A percentile compares a stretch with the other conserved stretches of the same genome.
phyloP scores from a whole-genome alignment of 2,329 filamentous ascomycete species.

The Bipolaris victoriae region DNA sequence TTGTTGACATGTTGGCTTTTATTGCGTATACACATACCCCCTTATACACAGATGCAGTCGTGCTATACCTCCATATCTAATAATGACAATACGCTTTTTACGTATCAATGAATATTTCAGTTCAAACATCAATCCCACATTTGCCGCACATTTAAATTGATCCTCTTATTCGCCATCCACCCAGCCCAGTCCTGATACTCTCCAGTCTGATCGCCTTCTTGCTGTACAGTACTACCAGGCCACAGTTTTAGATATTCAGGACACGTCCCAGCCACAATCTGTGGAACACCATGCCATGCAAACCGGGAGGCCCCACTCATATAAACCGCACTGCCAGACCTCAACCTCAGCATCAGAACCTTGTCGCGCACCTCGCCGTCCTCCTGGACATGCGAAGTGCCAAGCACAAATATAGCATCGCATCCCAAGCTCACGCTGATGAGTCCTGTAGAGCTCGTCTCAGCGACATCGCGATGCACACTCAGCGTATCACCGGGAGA shows the following conservation, averaged over 20 bases:
- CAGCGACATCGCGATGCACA: slow-evolving; percentile 92
- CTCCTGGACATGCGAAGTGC: slow-evolving; percentile 37
- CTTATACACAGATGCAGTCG: neutral
- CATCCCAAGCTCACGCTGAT: slow-evolving; percentile 90
- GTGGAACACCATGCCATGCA: slow-evolving; percentile 95
- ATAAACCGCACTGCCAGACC: slow-evolving; percentile 87
- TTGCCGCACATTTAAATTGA: slow-evolving; percentile 92
- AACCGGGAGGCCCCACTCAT: slow-evolving; percentile 84
- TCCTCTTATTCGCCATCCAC: slow-evolving; percentile 86
- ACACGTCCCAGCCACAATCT: slow-evolving; percentile 79
- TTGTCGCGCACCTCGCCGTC: slow-evolving; percentile 29
- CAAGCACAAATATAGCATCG: slow-evolving; percentile 86
- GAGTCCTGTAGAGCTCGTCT: slow-evolving; percentile 77
- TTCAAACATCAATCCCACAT: slow-evolving; percentile 64
- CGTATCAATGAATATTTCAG: neutral
- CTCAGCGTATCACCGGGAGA: slow-evolving; percentile 88
- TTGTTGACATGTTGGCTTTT: neutral
- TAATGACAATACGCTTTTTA: neutral
- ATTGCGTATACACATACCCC: slow-evolving; percentile 6
- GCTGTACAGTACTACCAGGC: slow-evolving; percentile 62
- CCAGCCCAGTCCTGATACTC: slow-evolving; percentile 74
- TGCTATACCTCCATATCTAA: slow-evolving; percentile 3
- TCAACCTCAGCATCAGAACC: slow-evolving; percentile 53
- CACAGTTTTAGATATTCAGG: slow-evolving; percentile 75
- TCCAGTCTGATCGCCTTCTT: slow-evolving; percentile 42